Evolutionary conservation across 139 green algal genomes (phyloP), one percentile per base, ranked within the genome.

Genomic region (Asterochloris sp.): DNA sequence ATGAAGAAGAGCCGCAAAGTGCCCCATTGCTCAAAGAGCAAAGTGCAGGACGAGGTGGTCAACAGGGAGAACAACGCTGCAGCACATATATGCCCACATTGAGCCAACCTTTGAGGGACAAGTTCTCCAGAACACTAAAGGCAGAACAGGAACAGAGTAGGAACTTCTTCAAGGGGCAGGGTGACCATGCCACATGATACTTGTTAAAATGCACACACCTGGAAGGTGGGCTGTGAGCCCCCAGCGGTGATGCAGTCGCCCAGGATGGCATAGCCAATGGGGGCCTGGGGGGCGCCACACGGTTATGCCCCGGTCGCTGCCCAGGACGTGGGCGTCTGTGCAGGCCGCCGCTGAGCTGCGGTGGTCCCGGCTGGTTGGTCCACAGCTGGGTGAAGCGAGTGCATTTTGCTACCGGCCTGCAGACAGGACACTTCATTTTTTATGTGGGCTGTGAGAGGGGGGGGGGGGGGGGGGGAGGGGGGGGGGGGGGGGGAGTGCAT

Each of bases 221-320:
- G 88, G 75, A 92, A 88, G 8, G 82, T 78, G 1, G 93, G 93
- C 82, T 87, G 85, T 16, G 74, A 73, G 23, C 74, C 63, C 27
- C 90, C 91, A 15, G 83, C 13, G 1, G 88, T 93, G 16, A 93
- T 78, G 15, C 96, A 91, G 75, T 98, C 90, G 13, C 95, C 95
- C 12, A 95, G 74, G 0, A 89, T 76, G 12, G 75, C 88, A 78
- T 98, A 98, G 64, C 95, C 95, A 27, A 87, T 76, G 0, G 92
- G 92, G 0, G 91, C 62, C 74, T 89, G 85, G 2, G 95, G 92
- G 92, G 12, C 94, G 88, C 95, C 95, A 98, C 21, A 97, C 77
- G 10, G 91, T 94, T 15, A 97, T 74, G 14, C 92, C 93, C 11
- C 84, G 82, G 61, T 89, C 83, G 10, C 74, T 64, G 11, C 88